These are phyloP conservation scores for Rhododendron griersonianum DNA, from an alignment of 148 eudicot genomes.

Conservation along the genomic window DNA sequence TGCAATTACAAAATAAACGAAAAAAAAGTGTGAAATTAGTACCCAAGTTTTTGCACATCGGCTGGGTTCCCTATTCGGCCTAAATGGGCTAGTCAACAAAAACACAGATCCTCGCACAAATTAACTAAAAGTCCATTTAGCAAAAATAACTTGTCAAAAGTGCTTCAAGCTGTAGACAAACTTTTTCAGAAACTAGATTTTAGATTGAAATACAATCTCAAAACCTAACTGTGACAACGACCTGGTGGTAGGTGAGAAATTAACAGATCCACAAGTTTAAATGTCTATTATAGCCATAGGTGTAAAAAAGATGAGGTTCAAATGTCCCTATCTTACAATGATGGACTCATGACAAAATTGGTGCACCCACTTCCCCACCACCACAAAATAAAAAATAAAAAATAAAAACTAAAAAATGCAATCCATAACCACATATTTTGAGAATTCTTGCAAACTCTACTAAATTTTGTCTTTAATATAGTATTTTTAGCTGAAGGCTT, in stretches of 20 bases:
- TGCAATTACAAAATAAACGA: not conserved
- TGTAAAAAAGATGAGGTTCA: not conserved
- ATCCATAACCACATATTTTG: not conserved
- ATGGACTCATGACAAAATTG: not conserved
- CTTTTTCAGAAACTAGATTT: too few relatives aligned
- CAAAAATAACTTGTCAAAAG: too few relatives aligned
- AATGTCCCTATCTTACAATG: not conserved
- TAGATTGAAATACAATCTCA: too few relatives aligned
- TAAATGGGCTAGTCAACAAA: too few relatives aligned
- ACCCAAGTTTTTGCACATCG: too few relatives aligned
- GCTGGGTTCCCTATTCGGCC: too few relatives aligned
- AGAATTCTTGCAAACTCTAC: not conserved
- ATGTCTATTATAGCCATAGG: not conserved
- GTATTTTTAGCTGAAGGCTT: not conserved
- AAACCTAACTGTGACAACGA: not conserved
- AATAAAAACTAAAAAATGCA: not conserved
- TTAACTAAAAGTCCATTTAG: too few relatives aligned
- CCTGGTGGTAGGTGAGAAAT: not conserved
- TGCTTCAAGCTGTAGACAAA: too few relatives aligned
- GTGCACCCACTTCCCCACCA: not conserved
- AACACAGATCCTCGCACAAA: too few relatives aligned
- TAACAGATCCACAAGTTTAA: not conserved
- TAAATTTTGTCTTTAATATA: not conserved
- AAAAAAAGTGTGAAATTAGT: too few relatives aligned
- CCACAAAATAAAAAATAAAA: not conserved